Conservation (phyloP, 805 yeast genomes). For the Kodamaea neixiangensis region DNA sequence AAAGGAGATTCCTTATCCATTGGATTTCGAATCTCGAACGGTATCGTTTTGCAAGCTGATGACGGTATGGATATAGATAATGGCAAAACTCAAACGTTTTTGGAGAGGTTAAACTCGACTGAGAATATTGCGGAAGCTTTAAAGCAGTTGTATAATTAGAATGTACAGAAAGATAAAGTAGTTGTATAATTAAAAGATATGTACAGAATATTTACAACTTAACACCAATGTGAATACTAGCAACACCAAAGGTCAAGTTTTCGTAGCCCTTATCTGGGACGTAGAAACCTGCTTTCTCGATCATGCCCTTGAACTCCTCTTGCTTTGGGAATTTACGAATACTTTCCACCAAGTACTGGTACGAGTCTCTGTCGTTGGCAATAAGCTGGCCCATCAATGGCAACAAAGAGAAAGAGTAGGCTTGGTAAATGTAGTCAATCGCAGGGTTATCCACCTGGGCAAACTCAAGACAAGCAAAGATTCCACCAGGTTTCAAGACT, state of each 20-base stretch:
- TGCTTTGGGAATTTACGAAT: slow-evolving; percentile 90
- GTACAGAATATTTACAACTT: slow-evolving; percentile 52
- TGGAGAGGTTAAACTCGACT: slow-evolving; percentile 29
- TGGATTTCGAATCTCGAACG: slow-evolving; percentile 33
- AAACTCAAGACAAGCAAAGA: slow-evolving; percentile 94
- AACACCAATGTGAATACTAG: slow-evolving; percentile 94
- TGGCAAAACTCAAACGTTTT: slow-evolving; percentile 17
- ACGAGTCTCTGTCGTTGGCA: slow-evolving; percentile 94
- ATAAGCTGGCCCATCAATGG: slow-evolving; percentile 95
- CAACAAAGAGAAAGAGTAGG: slow-evolving; percentile 82
- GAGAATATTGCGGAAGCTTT: slow-evolving; percentile 33
- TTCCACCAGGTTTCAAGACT: slow-evolving; percentile 95
- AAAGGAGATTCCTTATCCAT: slow-evolving; percentile 16
- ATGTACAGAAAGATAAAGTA: not conserved
- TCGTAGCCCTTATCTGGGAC: slow-evolving; percentile 89
- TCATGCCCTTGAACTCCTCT: slow-evolving; percentile 88
- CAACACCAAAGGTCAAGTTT: slow-evolving; percentile 90
- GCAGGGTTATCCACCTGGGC: slow-evolving; percentile 84
- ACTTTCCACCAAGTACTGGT: slow-evolving; percentile 94
- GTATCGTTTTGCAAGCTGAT: slow-evolving; percentile 18
- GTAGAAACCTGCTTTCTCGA: slow-evolving; percentile 91
- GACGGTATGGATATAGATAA: slow-evolving; percentile 26
- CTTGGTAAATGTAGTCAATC: slow-evolving; percentile 75
- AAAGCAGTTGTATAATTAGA: not conserved
- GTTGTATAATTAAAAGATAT: slow-evolving; percentile 1